Conservation (phyloP, 1,284 basidiomycete genomes). For the Golubevia pallescens region DNA sequence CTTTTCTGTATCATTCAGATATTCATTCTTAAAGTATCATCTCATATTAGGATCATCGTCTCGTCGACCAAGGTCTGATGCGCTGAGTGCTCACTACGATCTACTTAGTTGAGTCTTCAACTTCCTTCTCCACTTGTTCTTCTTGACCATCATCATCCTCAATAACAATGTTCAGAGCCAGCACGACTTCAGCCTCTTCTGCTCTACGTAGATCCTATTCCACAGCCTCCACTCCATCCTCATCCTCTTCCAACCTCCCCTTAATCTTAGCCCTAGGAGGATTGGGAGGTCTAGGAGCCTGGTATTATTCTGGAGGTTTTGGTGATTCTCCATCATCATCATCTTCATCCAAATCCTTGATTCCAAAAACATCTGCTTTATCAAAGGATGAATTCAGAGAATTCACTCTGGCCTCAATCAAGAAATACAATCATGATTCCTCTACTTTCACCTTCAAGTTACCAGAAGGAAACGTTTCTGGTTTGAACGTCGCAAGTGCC, state of each 20-base stretch:
- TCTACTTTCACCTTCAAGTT: conserved; percentile 57
- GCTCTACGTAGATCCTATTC: too few species aligned
- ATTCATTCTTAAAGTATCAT: too few species aligned
- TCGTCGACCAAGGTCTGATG: too few species aligned
- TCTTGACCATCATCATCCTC: too few species aligned
- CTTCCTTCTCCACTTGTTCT: too few species aligned
- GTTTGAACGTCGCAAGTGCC: conserved; percentile 44
- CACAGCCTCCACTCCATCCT: too few species aligned
- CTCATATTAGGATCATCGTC: too few species aligned
- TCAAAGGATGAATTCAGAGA: conserved; percentile 49
- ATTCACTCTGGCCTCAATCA: conserved; percentile 56
- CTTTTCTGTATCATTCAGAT: too few species aligned
- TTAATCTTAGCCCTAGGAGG: conserved; percentile 52
- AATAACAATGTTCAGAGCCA: too few species aligned
- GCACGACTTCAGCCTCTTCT: too few species aligned
- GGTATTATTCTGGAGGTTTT: conserved; percentile 51
- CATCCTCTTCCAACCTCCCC: conserved; percentile 30
- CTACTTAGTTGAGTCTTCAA: too few species aligned
- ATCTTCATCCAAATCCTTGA: not conserved
- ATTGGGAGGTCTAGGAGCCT: conserved; percentile 53
- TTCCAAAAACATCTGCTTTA: conserved; percentile 21
- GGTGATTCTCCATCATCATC: conserved; percentile 14
- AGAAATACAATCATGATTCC: conserved; percentile 63
- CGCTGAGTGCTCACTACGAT: too few species aligned
- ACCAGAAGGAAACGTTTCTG: conserved; percentile 48